Evolutionary conservation across 768 basidiomycete species (phyloP), one percentile per base, ranked within the genome.

Genomic region (Boletus rufocinnamomeus): DNA sequence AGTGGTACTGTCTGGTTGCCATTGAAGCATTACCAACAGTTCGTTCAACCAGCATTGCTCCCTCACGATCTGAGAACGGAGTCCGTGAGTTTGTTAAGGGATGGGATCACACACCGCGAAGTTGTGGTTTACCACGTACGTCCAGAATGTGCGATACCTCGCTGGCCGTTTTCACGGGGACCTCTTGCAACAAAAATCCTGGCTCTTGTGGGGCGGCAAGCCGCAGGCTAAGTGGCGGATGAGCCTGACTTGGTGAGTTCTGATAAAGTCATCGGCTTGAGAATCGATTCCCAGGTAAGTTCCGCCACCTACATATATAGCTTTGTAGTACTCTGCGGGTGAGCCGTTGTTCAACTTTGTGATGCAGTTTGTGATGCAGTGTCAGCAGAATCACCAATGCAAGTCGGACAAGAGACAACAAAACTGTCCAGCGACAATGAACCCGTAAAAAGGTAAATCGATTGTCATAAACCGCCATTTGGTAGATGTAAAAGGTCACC

Each of bases 41-140:
- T 88, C 88, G 66, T 93, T 93, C 19, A 93, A 66, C 91, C 91
- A 93, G 65, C 87, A 89, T 72, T 93, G 91, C 59, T 93, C 91
- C 58, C 82, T 80, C 6, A 93, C 88, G 65, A 93, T 59, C 57
- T 62, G 38, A 28, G 28, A 43, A 41, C 6, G 43, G 43, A 40
- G 19, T 16, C 38, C 30, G 46, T 52, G 16, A 51, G 54, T 25
- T n/a, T 11, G 14, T 44, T 25, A n/a, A 54, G 34, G 16, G 34
- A 41, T 40, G 30, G 25, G 21, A 37, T 21, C 11, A 41, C 54
- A 54, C 27, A 34, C 40, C 34, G 30, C 43, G 19, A 37, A 25
- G 40, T 5, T 34, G 46, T 45, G 21, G 27, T 32, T 16, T 25
- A 27, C 19, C n/a, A 59, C 72, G 47, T 65, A 87, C 90, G 76